phyloP scores from a whole-genome alignment of 768 basidiomycete species.

The Calocybe indica region DNA sequence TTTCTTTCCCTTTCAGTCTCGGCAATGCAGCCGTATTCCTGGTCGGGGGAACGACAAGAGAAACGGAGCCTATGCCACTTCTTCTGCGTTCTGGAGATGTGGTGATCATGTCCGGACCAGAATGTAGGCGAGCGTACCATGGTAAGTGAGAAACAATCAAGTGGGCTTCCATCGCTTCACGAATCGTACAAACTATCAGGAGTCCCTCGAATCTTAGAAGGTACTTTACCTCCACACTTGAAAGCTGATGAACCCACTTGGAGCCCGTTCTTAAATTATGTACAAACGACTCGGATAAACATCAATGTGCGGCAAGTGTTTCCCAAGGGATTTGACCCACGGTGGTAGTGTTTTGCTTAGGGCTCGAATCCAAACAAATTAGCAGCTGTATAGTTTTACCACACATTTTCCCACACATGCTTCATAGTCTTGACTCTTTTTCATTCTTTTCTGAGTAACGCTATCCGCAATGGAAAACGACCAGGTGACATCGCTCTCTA shows the following conservation, averaged over 20 bases:
- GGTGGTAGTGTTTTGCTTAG: neutral
- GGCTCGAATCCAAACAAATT: neutral
- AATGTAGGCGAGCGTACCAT: slow-evolving; percentile 85
- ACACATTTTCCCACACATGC: slow-evolving; percentile 27
- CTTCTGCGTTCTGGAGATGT: slow-evolving; percentile 89
- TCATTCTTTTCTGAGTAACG: slow-evolving; percentile 11
- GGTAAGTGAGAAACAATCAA: slow-evolving; percentile 40
- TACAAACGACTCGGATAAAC: slow-evolving; percentile 73
- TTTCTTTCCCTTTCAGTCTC: slow-evolving; percentile 42
- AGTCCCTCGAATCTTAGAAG: slow-evolving; percentile 83
- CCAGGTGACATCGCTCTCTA: slow-evolving; percentile 43
- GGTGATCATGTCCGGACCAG: slow-evolving; percentile 87
- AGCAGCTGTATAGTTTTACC: slow-evolving; percentile 32
- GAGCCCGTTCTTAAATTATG: slow-evolving; percentile 57
- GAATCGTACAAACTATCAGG: slow-evolving; percentile 32
- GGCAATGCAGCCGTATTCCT: slow-evolving; percentile 89
- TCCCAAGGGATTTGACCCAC: slow-evolving; percentile 56
- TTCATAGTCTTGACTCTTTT: slow-evolving; percentile 12
- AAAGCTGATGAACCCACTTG: slow-evolving; percentile 39
- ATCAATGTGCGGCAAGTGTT: slow-evolving; percentile 90
- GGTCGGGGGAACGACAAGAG: slow-evolving; percentile 78
- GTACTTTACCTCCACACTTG: slow-evolving; percentile 66
- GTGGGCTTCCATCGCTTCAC: neutral
- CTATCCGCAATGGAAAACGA: slow-evolving; percentile 78
- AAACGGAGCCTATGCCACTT: slow-evolving; percentile 71